These are phyloP conservation scores for Ilyonectria sp. DNA, from an alignment of 2,329 filamentous ascomycete genomes.

Conservation along the genomic window DNA sequence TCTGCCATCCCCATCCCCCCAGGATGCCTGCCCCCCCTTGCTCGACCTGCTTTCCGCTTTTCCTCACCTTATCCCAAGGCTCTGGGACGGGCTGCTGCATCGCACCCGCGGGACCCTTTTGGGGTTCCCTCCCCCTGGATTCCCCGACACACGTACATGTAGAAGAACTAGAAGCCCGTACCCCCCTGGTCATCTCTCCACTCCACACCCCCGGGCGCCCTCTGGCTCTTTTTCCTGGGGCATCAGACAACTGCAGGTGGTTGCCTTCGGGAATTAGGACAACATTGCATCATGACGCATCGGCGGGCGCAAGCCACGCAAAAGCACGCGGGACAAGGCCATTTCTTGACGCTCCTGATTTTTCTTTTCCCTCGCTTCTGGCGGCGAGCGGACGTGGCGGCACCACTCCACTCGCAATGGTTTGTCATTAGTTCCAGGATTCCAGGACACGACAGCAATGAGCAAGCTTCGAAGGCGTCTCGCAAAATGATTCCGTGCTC, in stretches of 20 bases:
- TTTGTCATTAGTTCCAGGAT: slow-evolving; percentile 4
- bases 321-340: neutral
- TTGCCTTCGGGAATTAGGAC: slow-evolving; percentile 2
- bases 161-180: slow-evolving; percentile 3
- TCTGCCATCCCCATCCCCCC: slow-evolving; percentile 23
- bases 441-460: neutral
- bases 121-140: slow-evolving; percentile 20
- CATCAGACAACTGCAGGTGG: slow-evolving; percentile 5
- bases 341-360: slow-evolving; percentile 3
- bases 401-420: slow-evolving; percentile 18
- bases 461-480: neutral
- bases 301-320: neutral
- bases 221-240: neutral
- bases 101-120: slow-evolving; percentile 17
- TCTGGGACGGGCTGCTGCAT: slow-evolving; percentile 34
- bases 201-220: neutral
- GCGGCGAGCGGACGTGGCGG: neutral
- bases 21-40: slow-evolving; percentile 11
- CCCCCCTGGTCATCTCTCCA: neutral
- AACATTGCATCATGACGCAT: slow-evolving; percentile 8
- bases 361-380: neutral
- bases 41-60: slow-evolving; percentile 22
- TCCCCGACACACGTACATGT: slow-evolving; percentile 22
- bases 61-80: slow-evolving; percentile 33
- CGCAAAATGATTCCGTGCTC: slow-evolving; percentile 1